Conservation (phyloP, 1,284 basidiomycete species). For the Rhodotorula sp. region DNA sequence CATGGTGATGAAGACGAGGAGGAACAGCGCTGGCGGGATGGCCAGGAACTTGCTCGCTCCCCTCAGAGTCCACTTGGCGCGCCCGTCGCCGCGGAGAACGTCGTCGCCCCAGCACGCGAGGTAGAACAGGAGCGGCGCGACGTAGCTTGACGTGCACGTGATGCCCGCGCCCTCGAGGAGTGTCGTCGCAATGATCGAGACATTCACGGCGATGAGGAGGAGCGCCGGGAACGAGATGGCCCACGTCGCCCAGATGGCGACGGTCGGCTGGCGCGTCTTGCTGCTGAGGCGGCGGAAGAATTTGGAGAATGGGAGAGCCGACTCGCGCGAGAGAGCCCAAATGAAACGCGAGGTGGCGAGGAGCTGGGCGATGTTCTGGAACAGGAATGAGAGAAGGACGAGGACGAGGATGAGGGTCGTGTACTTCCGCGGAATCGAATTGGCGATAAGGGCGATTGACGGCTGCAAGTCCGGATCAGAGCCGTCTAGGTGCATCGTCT, state of each 20-base stretch:
- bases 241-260: slow-evolving; percentile 42
- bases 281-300: slow-evolving; percentile 39
- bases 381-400: slow-evolving; percentile 41
- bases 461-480: slow-evolving; percentile 28
- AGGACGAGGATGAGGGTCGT: slow-evolving; percentile 37
- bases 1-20: slow-evolving; percentile 36
- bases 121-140: slow-evolving; percentile 39
- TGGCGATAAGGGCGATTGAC: slow-evolving; percentile 36
- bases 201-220: slow-evolving; percentile 39
- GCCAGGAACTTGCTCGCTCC: slow-evolving; percentile 32
- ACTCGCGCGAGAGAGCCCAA: slow-evolving; percentile 45
- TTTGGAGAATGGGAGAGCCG: slow-evolving; percentile 43
- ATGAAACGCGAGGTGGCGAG: slow-evolving; percentile 44
- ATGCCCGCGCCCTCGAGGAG: slow-evolving; percentile 44
- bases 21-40: slow-evolving; percentile 23
- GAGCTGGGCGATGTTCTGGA: slow-evolving; percentile 45
- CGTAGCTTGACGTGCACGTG: slow-evolving; percentile 34
- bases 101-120: slow-evolving; percentile 34
- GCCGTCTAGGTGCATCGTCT: slow-evolving; percentile 30
- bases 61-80: slow-evolving; percentile 43
- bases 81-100: slow-evolving; percentile 41
- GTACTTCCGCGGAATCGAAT: slow-evolving; percentile 33
- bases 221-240: slow-evolving; percentile 34
- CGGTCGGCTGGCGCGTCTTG: slow-evolving; percentile 32
- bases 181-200: slow-evolving; percentile 39